A percentile compares a stretch with the other conserved stretches of the same genome.
Conservation (phyloP, 768 basidiomycete genomes). For the Lactarius hatsudake region DNA sequence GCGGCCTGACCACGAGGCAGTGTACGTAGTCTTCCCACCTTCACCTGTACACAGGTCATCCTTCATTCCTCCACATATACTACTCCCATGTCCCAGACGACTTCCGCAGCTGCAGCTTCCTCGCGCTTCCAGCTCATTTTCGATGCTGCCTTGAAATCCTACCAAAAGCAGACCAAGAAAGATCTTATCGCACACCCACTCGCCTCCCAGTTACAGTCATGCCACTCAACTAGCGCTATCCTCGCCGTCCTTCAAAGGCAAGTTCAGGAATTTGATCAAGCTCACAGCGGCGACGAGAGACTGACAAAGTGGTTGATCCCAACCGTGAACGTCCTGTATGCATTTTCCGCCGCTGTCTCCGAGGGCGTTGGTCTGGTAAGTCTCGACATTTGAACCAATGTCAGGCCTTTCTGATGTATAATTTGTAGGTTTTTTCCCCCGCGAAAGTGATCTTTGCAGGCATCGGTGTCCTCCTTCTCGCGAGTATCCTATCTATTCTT, state of each 20-base stretch:
- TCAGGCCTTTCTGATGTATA: too few relatives aligned
- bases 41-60: too few relatives aligned
- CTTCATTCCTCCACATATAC: background rate
- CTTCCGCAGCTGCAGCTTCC: background rate
- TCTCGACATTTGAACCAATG: background rate
- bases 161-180: background rate
- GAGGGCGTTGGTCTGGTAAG: background rate
- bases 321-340: background rate
- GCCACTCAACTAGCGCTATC: background rate
- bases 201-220: background rate
- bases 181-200: background rate
- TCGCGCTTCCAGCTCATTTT: background rate
- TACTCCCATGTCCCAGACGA: background rate
- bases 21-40: too few relatives aligned
- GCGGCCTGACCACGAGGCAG: too few relatives aligned
- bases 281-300: background rate
- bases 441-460: background rate
- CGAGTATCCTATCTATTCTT: background rate
- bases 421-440: background rate
- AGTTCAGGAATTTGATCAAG: background rate
- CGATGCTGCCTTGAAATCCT: background rate
- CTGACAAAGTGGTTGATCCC: background rate
- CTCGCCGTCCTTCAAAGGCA: background rate
- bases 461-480: background rate
- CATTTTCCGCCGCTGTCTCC: background rate